phyloP scores from a whole-genome alignment of 2,329 filamentous ascomycete species.

The Aspergillus caelatus region DNA sequence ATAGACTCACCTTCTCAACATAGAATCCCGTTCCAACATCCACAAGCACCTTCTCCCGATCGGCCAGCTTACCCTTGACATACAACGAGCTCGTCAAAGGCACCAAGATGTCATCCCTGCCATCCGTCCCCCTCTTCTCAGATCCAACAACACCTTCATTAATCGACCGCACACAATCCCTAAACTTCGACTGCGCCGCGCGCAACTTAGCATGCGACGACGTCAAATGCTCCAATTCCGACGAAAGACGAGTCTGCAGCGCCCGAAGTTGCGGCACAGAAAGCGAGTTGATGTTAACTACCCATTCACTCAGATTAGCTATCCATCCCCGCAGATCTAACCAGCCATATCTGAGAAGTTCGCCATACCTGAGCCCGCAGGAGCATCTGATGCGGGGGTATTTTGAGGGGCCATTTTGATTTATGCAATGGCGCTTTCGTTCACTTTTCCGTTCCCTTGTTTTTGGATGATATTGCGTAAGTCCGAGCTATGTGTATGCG shows the following conservation, averaged over 20 bases:
- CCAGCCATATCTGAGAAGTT: too few relatives aligned
- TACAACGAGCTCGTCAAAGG: slow-evolving; percentile 94
- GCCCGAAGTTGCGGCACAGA: slow-evolving; percentile 82
- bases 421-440: background rate
- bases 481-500: too few relatives aligned
- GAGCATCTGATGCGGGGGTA: slow-evolving; percentile 30
- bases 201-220: slow-evolving; percentile 87
- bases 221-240: slow-evolving; percentile 93
- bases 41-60: slow-evolving; percentile 77
- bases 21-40: slow-evolving; percentile 94
- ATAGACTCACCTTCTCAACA: slow-evolving; percentile 74
- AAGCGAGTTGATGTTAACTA: slow-evolving; percentile 73
- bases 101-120: slow-evolving; percentile 69
- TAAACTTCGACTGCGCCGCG: slow-evolving; percentile 87
- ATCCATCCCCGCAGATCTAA: too few relatives aligned
- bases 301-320: background rate
- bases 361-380: slow-evolving; percentile 23
- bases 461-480: too few relatives aligned
- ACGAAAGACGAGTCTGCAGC: slow-evolving; percentile 94
- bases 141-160: slow-evolving; percentile 55
- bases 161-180: slow-evolving; percentile 83
- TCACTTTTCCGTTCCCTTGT: too few relatives aligned
- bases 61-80: slow-evolving; percentile 78
- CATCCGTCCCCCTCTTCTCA: slow-evolving; percentile 37
- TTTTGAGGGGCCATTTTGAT: slow-evolving; percentile 30